Evolutionary conservation across 176 grass and related monocot species (phyloP).

Genomic region (Triticum dicoccoides): DNA sequence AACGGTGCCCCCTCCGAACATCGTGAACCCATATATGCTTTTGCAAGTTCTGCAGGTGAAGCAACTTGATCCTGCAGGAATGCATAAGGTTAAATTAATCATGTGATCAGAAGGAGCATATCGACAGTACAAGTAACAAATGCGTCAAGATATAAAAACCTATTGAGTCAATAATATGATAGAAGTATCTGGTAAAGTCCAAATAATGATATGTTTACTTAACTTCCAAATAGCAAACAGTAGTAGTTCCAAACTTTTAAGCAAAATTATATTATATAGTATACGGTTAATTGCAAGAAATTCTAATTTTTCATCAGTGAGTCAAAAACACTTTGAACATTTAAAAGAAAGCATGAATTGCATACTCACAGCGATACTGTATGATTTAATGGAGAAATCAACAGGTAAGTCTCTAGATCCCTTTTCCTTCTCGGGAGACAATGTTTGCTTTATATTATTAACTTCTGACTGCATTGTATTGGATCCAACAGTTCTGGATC

Average conservation of each 20-base stretch:
- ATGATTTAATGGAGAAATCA: constrained; percentile 30
- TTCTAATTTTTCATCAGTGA: background rate
- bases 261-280: background rate
- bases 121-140: background rate
- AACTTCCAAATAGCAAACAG: background rate
- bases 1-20: constrained; percentile 29
- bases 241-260: background rate
- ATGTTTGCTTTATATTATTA: constrained; percentile 26
- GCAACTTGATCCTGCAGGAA: constrained; percentile 37
- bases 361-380: constrained; percentile 35
- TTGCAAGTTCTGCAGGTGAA: constrained; percentile 59
- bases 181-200: background rate
- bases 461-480: constrained; percentile 20
- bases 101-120: background rate
- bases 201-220: background rate
- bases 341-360: constrained; percentile 9
- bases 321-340: constrained; percentile 10
- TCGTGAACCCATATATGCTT: constrained; percentile 59
- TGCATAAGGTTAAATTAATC: background rate
- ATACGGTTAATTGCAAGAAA: background rate
- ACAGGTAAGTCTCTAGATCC: constrained; percentile 25
- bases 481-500: constrained; percentile 50
- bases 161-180: background rate
- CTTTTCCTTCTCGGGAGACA: constrained; percentile 6
- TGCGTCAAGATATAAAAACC: background rate